Conservation (phyloP, 2,329 filamentous ascomycete genomes). For the Thielaviopsis euricoi region DNA sequence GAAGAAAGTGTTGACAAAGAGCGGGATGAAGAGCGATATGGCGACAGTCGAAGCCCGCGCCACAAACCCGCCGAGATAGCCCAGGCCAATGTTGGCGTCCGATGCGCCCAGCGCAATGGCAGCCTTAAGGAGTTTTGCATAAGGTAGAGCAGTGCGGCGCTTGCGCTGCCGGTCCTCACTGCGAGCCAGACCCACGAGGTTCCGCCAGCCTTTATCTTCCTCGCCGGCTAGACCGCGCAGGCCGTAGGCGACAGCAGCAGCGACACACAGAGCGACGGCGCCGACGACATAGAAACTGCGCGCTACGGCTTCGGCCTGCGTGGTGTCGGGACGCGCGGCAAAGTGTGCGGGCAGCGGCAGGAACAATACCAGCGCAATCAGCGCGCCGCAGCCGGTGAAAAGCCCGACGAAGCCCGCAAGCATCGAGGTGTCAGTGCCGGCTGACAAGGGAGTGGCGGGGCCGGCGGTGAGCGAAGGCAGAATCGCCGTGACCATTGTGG, state of each 20-base stretch:
- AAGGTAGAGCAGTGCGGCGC: background rate
- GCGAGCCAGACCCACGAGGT: conserved; percentile 30
- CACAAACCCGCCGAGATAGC: conserved; percentile 87
- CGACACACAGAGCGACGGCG: conserved; percentile 51
- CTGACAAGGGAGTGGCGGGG: conserved; percentile 13
- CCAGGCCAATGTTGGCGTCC: conserved; percentile 65
- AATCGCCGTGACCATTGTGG: conserved; percentile 95
- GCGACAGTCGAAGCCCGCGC: conserved; percentile 87
- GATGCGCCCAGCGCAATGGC: conserved; percentile 55
- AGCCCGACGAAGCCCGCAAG: conserved; percentile 83
- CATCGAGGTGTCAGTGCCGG: conserved; percentile 32
- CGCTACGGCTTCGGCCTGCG: conserved; percentile 57
- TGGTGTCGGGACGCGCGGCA: conserved; percentile 50
- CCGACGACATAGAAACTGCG: conserved; percentile 83
- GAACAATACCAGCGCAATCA: conserved; percentile 69
- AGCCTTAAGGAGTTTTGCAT: conserved; percentile 34
- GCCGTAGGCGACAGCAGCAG: conserved; percentile 62
- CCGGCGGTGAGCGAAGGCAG: conserved; percentile 52
- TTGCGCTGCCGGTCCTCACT: conserved; percentile 11
- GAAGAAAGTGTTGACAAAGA: conserved; percentile 86
- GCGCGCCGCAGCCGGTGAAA: conserved; percentile 80
- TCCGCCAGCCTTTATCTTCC: conserved; percentile 55
- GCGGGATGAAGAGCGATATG: conserved; percentile 85
- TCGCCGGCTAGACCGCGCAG: conserved; percentile 55
- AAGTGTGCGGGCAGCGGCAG: conserved; percentile 76